A percentile compares a stretch with the other conserved stretches of the same genome.
phyloP scores from a whole-genome alignment of 2,329 filamentous ascomycete genomes.

The Delphinella strobiligena region DNA sequence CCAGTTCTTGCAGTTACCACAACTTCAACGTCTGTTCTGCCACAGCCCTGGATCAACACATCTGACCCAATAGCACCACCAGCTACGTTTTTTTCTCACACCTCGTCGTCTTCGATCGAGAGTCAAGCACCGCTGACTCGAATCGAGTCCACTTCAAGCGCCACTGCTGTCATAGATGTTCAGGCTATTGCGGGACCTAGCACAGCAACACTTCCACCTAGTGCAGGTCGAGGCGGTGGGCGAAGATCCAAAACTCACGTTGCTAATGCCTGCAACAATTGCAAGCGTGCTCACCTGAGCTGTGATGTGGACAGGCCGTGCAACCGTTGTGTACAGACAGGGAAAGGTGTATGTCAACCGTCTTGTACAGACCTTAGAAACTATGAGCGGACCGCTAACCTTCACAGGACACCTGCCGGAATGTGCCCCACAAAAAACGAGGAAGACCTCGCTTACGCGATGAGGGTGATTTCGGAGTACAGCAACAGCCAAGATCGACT shows the following conservation, averaged over 20 bases:
- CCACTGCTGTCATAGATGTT: constrained; percentile 3
- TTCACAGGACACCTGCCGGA: constrained; percentile 61
- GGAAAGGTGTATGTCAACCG: constrained; percentile 46
- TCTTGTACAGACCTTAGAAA: constrained; percentile 3
- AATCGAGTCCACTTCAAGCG: constrained; percentile 1
- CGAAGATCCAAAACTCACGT: constrained; percentile 50
- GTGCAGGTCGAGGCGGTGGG: constrained; percentile 11
- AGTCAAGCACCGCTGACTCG: constrained; percentile 14
- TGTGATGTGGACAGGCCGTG: constrained; percentile 61
- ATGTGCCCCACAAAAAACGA: constrained; percentile 78
- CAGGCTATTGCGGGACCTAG: constrained; percentile 7
- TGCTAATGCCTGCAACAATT: constrained; percentile 73
- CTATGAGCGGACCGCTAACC: constrained; percentile 7
- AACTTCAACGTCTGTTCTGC: not conserved
- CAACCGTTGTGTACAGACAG: constrained; percentile 62
- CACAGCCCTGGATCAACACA: not conserved
- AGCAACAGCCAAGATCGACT: not conserved
- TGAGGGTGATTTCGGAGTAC: constrained; percentile 27
- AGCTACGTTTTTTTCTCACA: constrained; percentile 1
- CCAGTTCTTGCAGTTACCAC: not conserved
- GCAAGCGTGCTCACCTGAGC: constrained; percentile 68
- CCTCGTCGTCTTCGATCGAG: constrained; percentile 8
- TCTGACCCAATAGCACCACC: not conserved
- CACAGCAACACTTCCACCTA: constrained; percentile 1
- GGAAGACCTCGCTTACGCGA: constrained; percentile 67